Evolutionary conservation across 129 eudicot genomes (phyloP).

Genomic region (Ambrosia artemisiifolia): DNA sequence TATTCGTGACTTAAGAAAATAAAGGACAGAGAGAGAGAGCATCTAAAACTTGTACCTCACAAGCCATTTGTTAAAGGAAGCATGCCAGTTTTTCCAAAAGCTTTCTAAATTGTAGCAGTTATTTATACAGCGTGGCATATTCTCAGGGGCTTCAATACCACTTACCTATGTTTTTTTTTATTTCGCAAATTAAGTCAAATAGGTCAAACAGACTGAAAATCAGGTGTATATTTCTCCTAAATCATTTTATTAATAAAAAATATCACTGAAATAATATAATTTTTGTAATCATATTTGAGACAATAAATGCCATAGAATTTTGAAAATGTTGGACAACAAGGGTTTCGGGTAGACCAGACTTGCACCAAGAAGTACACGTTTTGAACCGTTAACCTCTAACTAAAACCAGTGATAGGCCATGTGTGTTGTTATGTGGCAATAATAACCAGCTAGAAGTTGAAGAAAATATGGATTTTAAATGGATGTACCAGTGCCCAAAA

Average conservation of each 20-base stretch:
- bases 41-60: slow-evolving; percentile 53
- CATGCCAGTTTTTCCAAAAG: slow-evolving; percentile 99
- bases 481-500: slow-evolving; percentile 88
- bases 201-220: background rate
- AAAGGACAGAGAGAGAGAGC: background rate
- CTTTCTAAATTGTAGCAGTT: slow-evolving; percentile 91
- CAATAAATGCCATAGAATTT: background rate
- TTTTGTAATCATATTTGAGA: background rate
- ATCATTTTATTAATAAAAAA: background rate
- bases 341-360: background rate
- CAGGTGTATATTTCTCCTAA: background rate
- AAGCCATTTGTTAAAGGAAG: slow-evolving; percentile 98
- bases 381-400: background rate
- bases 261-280: background rate
- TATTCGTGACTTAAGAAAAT: background rate
- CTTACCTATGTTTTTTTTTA: slow-evolving; percentile 43
- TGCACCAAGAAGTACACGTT: background rate
- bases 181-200: background rate
- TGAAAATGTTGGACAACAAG: background rate
- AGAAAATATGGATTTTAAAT: background rate
- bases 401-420: background rate
- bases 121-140: slow-evolving; percentile 91
- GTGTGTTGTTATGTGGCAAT: background rate
- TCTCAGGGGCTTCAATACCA: slow-evolving; percentile 93
- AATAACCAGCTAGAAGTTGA: background rate